Base-by-base conservation (phyloP, 2,329 filamentous ascomycete genomes). In the Juglanconis oblonga region DNA sequence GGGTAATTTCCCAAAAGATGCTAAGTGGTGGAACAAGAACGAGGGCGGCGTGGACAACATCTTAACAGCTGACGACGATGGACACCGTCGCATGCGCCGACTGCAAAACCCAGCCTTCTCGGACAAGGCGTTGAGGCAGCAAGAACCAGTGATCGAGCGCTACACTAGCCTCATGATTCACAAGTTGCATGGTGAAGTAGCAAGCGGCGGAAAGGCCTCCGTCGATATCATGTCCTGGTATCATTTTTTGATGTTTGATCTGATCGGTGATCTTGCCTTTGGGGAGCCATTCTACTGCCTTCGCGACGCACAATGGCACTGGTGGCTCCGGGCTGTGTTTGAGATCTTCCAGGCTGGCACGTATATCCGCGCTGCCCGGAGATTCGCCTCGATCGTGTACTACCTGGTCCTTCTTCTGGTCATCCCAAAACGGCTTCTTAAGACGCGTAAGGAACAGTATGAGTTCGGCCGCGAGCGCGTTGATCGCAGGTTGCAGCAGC, bases 221-320 rank as follows among this genome's bases (percentile, higher is more conserved):
- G 68, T 68, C 45, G 67, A 67, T 55, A 58, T 67, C 14, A 69
- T 55, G 10, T 64, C 67, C 53, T 71, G 69, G 66, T 69, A 56
- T 58, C 67, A 69, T 49, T 71, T 69, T 62, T 45, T 66, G 3
- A 67, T 70, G 9, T 73, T 74, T 63, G 72, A 73, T 63, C 66
- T 74, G 36, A 65, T 67, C 36, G 66, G 66, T 40, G 65, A 67
- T 53, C 60, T 69, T 5, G 59, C 64, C 51, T 69, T 69, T 29
- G 67, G 67, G 48, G 50, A 65, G 55, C 58, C 64, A 10, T 69
- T 68, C 45, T 63, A 61, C 53, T 67, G 64, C 54, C 63, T 69
- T 31, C 58, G 61, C 29, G 53, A 52, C 31, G 52, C 51, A 32
- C 48, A 47, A 9, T 66, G 66, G 58, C 64, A 69, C 56, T 63